phyloP scores from a whole-genome alignment of 805 yeast species.

The Sugiyamaella boreocaroliniensis region DNA sequence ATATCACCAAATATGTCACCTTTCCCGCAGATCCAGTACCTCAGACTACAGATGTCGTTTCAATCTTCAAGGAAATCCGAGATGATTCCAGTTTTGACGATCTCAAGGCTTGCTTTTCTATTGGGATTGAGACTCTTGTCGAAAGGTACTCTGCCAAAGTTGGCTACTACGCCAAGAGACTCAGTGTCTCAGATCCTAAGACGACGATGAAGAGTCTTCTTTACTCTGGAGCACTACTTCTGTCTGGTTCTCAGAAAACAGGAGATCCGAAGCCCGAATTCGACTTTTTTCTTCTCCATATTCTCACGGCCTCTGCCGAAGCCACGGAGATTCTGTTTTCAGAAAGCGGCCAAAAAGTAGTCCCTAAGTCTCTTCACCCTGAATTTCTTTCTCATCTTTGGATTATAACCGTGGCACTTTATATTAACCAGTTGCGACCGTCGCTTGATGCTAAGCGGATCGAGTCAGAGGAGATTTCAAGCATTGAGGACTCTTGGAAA shows the following conservation, averaged over 20 bases:
- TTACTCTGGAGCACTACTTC: slow-evolving; percentile 17
- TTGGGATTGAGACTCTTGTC: slow-evolving; percentile 5
- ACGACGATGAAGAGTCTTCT: slow-evolving; percentile 17
- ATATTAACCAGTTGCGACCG: slow-evolving; percentile 19
- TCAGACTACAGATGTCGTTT: slow-evolving; percentile 12
- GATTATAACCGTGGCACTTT: slow-evolving; percentile 14
- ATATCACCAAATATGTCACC: slow-evolving; percentile 1
- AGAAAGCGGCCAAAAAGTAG: slow-evolving; percentile 5
- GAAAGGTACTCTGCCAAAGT: slow-evolving; percentile 13
- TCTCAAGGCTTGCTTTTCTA: slow-evolving; percentile 3
- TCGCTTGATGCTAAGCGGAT: slow-evolving; percentile 11
- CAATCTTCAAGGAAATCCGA: slow-evolving; percentile 17
- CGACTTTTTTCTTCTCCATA: slow-evolving; percentile 27
- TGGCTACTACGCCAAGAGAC: slow-evolving; percentile 13
- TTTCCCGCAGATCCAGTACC: slow-evolving; percentile 3
- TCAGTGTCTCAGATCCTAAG: slow-evolving; percentile 18
- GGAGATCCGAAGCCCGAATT: slow-evolving; percentile 16
- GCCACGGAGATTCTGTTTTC: slow-evolving; percentile 16
- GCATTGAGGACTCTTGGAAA: slow-evolving; percentile 13
- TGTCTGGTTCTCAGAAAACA: slow-evolving; percentile 19
- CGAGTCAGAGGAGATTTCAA: slow-evolving; percentile 4
- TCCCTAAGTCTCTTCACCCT: slow-evolving; percentile 13
- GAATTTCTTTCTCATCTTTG: slow-evolving; percentile 13
- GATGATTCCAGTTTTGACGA: slow-evolving; percentile 17
- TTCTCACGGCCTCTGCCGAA: slow-evolving; percentile 27